Evolutionary conservation across 495 filamentous ascomycete species (phyloP), one percentile per base, ranked within the genome.

Genomic region (Geopyxis carbonaria): DNA sequence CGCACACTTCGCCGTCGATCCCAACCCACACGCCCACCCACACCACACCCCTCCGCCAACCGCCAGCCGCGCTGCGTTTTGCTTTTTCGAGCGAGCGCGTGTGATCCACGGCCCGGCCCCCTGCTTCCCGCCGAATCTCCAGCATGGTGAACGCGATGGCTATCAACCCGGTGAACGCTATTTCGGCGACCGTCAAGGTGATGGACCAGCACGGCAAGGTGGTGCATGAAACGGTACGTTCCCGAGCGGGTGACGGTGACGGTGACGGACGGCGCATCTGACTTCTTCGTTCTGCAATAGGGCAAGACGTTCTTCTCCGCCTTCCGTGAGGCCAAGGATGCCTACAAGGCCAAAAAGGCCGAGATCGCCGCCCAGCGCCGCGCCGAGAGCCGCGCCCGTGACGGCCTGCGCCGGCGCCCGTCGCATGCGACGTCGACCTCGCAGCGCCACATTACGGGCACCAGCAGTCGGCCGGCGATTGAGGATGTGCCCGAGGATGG

Each of bases 231-330:
- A 33, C 20, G 8, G 34, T 38, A 22, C 23, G 40, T 37, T 18
- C 5, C 11, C 8, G 31, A 11, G n/a, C 19, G 6, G 19, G 5
- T 33, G n/a, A 22, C 19, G 20, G 14, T 34, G 31, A 18, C 10
- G 3, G 21, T 19, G 4, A n/a, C 27, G 5, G 11, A 15, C 5
- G 5, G 15, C 27, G 11, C 27, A 11, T 30, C 45, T 46, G 21
- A 48, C 25, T 22, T 22, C 13, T 11, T 15, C 20, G 10, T 6
- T 22, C n/a, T n/a, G n/a, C n/a, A n/a, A n/a, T 21, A 56, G 52
- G 40, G 44, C 6, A 56, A 51, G 35, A 47, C 39, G 32, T 47
- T 56, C 32, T 56, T 55, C 31, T 42, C 41, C 13, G 52, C 52
- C 4, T 48, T 56, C 25, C 47, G 45, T 13, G 38, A 40, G 27